These are phyloP conservation scores for Penicillium sp. DNA, from an alignment of 2,329 filamentous ascomycete genomes.

Conservation along the genomic window DNA sequence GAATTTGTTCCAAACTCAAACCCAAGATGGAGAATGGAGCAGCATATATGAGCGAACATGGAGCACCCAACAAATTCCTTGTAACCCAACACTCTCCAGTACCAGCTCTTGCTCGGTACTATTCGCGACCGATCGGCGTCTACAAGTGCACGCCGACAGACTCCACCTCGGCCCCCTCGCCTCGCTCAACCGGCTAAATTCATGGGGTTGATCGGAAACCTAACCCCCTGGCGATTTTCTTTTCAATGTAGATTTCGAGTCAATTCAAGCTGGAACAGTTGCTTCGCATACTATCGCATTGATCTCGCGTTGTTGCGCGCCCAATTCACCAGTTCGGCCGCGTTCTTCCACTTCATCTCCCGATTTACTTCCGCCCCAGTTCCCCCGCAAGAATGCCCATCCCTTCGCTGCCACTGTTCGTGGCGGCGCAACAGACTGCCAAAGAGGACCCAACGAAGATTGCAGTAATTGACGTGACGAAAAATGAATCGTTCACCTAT, in stretches of 20 bases:
- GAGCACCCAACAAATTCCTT: neutral
- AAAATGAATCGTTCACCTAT: slow-evolving; percentile 44
- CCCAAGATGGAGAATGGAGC: neutral
- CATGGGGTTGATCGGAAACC: slow-evolving; percentile 2
- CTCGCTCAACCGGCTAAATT: neutral
- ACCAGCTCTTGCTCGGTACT: neutral
- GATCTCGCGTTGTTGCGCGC: neutral
- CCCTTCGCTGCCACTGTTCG: slow-evolving; percentile 44
- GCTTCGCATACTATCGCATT: neutral
- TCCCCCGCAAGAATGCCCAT: slow-evolving; percentile 28
- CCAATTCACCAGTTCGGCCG: neutral
- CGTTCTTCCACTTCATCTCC: neutral
- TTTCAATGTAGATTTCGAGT: neutral
- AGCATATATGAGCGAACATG: neutral
- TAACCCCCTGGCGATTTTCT: neutral
- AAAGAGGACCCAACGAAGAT: slow-evolving; percentile 36
- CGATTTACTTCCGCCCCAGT: neutral
- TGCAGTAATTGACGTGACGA: slow-evolving; percentile 43
- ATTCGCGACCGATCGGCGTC: slow-evolving; percentile 1
- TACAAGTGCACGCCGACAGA: slow-evolving; percentile 2
- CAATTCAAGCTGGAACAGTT: neutral
- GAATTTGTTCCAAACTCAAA: neutral
- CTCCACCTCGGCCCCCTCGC: slow-evolving; percentile 5
- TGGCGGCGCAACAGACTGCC: slow-evolving; percentile 40
- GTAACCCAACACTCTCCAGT: neutral